A percentile compares a stretch with the other conserved stretches of the same genome.
These are phyloP conservation scores for Russula emetica DNA, from an alignment of 768 basidiomycete genomes.

Conservation along the genomic window DNA sequence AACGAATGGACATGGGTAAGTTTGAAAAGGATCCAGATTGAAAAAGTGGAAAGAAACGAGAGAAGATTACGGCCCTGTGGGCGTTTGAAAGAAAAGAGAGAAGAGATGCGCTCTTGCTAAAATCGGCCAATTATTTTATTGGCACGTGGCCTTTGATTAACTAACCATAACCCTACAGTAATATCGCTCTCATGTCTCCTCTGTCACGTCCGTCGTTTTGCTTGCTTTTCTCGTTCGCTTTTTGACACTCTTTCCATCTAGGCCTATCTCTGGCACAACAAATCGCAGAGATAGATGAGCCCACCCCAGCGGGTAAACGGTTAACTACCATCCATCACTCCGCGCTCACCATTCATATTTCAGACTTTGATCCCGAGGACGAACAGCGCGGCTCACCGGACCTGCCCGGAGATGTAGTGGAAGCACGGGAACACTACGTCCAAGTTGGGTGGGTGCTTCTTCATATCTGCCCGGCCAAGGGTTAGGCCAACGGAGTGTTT, in stretches of 20 bases:
- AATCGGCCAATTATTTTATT: background rate
- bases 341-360: slow-evolving; percentile 14
- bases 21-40: slow-evolving; percentile 42
- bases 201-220: slow-evolving; percentile 26
- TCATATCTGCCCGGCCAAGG: background rate
- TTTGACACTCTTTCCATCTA: slow-evolving; percentile 23
- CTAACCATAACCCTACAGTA: slow-evolving; percentile 19
- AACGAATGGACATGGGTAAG: slow-evolving; percentile 43
- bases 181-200: slow-evolving; percentile 16
- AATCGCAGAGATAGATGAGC: slow-evolving; percentile 71
- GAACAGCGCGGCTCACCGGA: slow-evolving; percentile 36
- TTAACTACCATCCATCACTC: background rate
- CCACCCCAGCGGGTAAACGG: slow-evolving; percentile 60
- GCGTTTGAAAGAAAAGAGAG: slow-evolving; percentile 18
- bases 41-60: slow-evolving; percentile 21
- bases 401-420: slow-evolving; percentile 32
- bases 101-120: slow-evolving; percentile 1
- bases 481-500: slow-evolving; percentile 3
- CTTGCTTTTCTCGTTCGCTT: slow-evolving; percentile 4
- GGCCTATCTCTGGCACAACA: slow-evolving; percentile 71
- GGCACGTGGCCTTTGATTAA: slow-evolving; percentile 22
- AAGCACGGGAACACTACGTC: slow-evolving; percentile 71
- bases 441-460: slow-evolving; percentile 65
- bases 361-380: slow-evolving; percentile 43
- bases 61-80: slow-evolving; percentile 24